Percentiles rank a stretch among this genome's conserved stretches.
phyloP scores from a whole-genome alignment of 176 grass and related monocot genomes.

The Hordeum vulgare region DNA sequence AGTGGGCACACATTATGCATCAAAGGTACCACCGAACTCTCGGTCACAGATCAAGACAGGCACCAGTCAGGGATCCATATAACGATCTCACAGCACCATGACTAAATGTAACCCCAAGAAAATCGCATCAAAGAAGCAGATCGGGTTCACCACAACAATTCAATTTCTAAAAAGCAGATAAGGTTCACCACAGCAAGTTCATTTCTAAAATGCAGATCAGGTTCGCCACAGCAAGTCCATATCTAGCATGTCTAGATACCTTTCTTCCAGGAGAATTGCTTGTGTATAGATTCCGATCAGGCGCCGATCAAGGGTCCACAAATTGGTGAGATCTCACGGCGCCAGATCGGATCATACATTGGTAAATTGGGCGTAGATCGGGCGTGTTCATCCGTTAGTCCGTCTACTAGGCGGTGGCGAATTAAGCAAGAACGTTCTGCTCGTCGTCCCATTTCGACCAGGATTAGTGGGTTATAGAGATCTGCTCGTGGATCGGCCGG shows the following conservation, averaged over 20 bases:
- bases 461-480: not conserved
- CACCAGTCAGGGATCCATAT: not conserved
- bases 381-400: not conserved
- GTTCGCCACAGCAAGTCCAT: not conserved
- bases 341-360: conserved; percentile 29
- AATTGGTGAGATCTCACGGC: conserved; percentile 18
- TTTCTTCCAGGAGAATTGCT: not conserved
- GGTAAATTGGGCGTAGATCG: not conserved
- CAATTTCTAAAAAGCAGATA: not conserved
- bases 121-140: not conserved
- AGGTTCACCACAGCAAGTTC: not conserved
- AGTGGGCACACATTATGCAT: not conserved
- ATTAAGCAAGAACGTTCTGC: not conserved
- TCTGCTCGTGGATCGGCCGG: conserved; percentile 6
- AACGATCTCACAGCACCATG: not conserved
- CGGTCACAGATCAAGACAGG: not conserved
- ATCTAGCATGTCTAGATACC: not conserved
- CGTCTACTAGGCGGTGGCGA: not conserved
- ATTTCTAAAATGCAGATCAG: not conserved
- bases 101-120: not conserved
- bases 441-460: not conserved
- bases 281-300: not conserved
- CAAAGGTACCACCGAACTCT: not conserved
- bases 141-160: not conserved
- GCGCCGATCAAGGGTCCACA: conserved; percentile 30